Percentiles rank a stretch among this genome's conserved stretches.
phyloP scores from a whole-genome alignment of 23 red algal genomes.

The Pyropia haitanensis region DNA sequence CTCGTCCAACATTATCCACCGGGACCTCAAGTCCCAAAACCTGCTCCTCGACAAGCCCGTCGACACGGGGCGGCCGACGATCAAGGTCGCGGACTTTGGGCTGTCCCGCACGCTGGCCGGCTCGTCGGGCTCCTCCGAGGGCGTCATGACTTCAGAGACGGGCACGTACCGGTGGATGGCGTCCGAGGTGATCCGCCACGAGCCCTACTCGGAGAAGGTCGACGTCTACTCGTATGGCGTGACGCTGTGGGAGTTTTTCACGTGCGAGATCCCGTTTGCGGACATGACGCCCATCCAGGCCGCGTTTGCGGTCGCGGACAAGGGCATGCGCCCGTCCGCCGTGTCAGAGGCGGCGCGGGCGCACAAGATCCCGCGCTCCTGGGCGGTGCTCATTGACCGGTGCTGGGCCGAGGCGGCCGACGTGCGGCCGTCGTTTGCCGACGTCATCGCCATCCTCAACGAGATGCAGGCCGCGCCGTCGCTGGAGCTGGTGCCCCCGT shows the following conservation, averaged over 20 bases:
- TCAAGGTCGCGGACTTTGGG: slow-evolving; percentile 92
- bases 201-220: slow-evolving; percentile 92
- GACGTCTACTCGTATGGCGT: slow-evolving; percentile 88
- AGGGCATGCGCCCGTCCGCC: slow-evolving; percentile 64
- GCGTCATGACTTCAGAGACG: slow-evolving; percentile 92
- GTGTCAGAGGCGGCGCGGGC: slow-evolving; percentile 35
- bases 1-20: slow-evolving; percentile 72
- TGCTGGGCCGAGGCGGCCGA: slow-evolving; percentile 62
- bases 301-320: slow-evolving; percentile 96
- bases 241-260: slow-evolving; percentile 92
- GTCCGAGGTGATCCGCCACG: slow-evolving; percentile 94
- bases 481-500: too few species aligned
- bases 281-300: slow-evolving; percentile 86
- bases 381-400: slow-evolving; percentile 43
- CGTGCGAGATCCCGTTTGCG: slow-evolving; percentile 85
- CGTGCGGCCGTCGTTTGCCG: slow-evolving; percentile 46
- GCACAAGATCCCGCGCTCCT: slow-evolving; percentile 45
- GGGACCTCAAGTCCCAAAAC: slow-evolving; percentile 93
- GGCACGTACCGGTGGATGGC: slow-evolving; percentile 98
- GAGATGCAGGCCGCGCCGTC: slow-evolving; percentile 43
- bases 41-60: slow-evolving; percentile 74
- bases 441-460: slow-evolving; percentile 57
- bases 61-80: slow-evolving; percentile 55
- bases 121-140: slow-evolving; percentile 37
- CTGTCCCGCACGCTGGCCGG: slow-evolving; percentile 51